Percentiles rank a stretch among this genome's conserved stretches.
Conservation (phyloP, 2,329 filamentous ascomycete genomes). For the Chaetomium strumarium region DNA sequence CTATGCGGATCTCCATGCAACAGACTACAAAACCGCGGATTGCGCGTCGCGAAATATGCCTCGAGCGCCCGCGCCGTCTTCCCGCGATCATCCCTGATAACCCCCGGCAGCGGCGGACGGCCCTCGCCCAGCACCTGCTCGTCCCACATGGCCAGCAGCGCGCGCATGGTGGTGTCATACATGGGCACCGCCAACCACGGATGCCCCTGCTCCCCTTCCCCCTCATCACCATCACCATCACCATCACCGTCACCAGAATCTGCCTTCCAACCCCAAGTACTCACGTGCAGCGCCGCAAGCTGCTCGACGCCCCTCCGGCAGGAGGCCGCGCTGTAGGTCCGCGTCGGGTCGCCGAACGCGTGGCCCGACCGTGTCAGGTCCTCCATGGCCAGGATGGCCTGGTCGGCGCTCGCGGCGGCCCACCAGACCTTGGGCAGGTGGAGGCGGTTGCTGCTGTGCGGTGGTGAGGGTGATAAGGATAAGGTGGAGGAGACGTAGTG, state of each 20-base stretch:
- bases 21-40: constrained; percentile 35
- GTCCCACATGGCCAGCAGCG: neutral
- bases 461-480: constrained; percentile 27
- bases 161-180: neutral
- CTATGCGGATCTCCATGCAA: constrained; percentile 40
- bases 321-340: constrained; percentile 25
- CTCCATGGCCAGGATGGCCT: constrained; percentile 36
- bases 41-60: constrained; percentile 33
- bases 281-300: constrained; percentile 36
- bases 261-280: constrained; percentile 32
- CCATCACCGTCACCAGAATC: too few relatives aligned
- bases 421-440: constrained; percentile 32
- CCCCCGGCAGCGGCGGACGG: neutral
- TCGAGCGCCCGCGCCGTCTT: constrained; percentile 33
- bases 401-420: constrained; percentile 30
- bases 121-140: neutral
- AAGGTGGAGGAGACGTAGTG: constrained; percentile 31
- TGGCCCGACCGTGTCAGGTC: constrained; percentile 31
- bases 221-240: too few relatives aligned
- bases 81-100: constrained; percentile 16
- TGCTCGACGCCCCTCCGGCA: constrained; percentile 34
- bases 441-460: too few relatives aligned
- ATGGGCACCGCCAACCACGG: neutral
- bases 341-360: constrained; percentile 28
- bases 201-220: too few relatives aligned